Conservation (phyloP, 108 stramenopile genomes). For the Hondaea fermentalgiana region DNA sequence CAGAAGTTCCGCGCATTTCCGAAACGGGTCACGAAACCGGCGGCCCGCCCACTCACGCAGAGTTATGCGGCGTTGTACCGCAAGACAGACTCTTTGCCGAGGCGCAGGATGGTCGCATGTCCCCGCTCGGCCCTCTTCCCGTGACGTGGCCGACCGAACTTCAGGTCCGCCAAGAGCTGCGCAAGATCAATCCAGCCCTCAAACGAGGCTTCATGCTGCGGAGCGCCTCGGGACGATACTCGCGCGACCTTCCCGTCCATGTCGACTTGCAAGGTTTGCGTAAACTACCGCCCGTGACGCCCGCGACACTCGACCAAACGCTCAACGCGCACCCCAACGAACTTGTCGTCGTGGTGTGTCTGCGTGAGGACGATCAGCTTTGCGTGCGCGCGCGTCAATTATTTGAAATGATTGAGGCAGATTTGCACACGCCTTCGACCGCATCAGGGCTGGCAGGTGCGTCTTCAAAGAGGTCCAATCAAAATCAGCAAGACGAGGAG, state of each 20-base stretch:
- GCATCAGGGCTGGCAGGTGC: too few relatives aligned
- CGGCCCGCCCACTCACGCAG: neutral
- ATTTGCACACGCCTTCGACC: neutral
- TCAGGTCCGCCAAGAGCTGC: neutral
- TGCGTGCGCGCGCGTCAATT: neutral
- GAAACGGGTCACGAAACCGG: conserved; percentile 13
- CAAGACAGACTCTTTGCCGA: neutral
- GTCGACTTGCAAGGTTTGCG: neutral
- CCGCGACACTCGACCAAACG: neutral
- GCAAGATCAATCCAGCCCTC: neutral
- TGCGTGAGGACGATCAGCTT: neutral
- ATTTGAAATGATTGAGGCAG: neutral
- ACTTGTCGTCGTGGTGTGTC: neutral
- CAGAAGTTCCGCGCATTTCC: conserved; percentile 17
- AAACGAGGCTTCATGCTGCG: neutral
- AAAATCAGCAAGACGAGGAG: neutral
- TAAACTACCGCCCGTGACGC: neutral
- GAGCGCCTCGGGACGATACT: neutral
- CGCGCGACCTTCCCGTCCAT: neutral
- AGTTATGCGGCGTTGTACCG: neutral
- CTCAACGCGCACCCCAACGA: neutral
- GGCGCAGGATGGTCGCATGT: neutral
- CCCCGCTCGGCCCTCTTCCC: neutral
- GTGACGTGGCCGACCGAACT: neutral
- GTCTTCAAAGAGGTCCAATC: neutral